Evolutionary conservation across 805 yeast genomes (phyloP).

Genomic region (Monosporozyma unispora): DNA sequence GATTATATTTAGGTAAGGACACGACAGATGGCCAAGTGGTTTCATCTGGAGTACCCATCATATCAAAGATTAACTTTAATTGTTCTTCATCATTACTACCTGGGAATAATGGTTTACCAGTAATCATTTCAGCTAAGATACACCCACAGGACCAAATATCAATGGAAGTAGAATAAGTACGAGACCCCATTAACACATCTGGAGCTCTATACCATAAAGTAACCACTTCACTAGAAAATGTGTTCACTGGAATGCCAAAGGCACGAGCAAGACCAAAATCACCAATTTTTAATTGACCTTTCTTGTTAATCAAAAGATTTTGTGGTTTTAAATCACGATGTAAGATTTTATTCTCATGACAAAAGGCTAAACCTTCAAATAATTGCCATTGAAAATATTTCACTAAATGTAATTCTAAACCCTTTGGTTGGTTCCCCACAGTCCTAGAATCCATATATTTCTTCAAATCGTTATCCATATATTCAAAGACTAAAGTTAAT

Average conservation of each 20-base stretch:
- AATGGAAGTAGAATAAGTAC: conserved; percentile 95
- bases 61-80: conserved; percentile 83
- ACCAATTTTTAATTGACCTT: conserved; percentile 83
- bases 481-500: conserved; percentile 87
- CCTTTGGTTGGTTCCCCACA: conserved; percentile 25
- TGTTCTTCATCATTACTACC: conserved; percentile 98
- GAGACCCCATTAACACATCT: conserved; percentile 89
- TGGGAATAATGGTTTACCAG: conserved; percentile 89
- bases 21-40: conserved; percentile 92
- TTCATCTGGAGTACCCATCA: conserved; percentile 90
- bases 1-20: conserved; percentile 83
- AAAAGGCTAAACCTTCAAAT: conserved; percentile 82
- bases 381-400: conserved; percentile 89
- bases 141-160: conserved; percentile 99
- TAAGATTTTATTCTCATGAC: conserved; percentile 88
- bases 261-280: conserved; percentile 97
- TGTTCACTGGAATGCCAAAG: conserved; percentile 92
- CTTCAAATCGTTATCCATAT: conserved; percentile 86
- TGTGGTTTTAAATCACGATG: conserved; percentile 97
- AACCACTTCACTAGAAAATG: conserved; percentile 96
- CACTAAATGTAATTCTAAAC: conserved; percentile 47
- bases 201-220: conserved; percentile 98
- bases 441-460: conserved; percentile 81
- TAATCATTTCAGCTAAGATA: conserved; percentile 95
- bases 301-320: conserved; percentile 86